Percentiles rank a stretch among this genome's conserved stretches.
Evolutionary conservation across 2,329 filamentous ascomycete genomes (phyloP).

Genomic region (Hymenoscyphus repandus): DNA sequence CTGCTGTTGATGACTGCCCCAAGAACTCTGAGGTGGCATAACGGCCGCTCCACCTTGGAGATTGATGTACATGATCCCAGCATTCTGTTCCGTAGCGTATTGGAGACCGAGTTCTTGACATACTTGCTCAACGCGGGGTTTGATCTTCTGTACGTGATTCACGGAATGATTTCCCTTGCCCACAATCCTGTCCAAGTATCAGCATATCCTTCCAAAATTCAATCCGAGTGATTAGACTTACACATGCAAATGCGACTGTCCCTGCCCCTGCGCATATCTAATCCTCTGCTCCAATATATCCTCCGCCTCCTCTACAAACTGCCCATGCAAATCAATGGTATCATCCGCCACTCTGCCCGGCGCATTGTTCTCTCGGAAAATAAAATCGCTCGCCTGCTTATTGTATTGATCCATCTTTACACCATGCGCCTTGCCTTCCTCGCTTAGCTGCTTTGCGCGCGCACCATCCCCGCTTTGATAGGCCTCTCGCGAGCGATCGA

Average conservation of each 20-base stretch:
- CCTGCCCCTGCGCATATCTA: slow-evolving; percentile 64
- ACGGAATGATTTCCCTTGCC: slow-evolving; percentile 88
- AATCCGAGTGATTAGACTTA: slow-evolving; percentile 32
- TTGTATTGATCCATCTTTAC: slow-evolving; percentile 84
- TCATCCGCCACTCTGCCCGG: slow-evolving; percentile 67
- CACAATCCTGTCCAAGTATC: slow-evolving; percentile 58
- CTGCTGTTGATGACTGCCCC: slow-evolving; percentile 37
- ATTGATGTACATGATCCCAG: slow-evolving; percentile 83
- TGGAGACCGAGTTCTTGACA: slow-evolving; percentile 78
- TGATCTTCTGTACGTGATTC: slow-evolving; percentile 85
- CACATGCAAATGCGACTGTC: slow-evolving; percentile 82
- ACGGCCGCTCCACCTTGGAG: slow-evolving; percentile 65
- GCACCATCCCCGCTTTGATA: slow-evolving; percentile 81
- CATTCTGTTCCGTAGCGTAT: slow-evolving; percentile 82
- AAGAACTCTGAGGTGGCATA: slow-evolving; percentile 41
- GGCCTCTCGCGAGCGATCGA: slow-evolving; percentile 70
- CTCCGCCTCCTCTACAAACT: slow-evolving; percentile 93
- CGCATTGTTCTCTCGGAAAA: slow-evolving; percentile 93
- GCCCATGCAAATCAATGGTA: slow-evolving; percentile 90
- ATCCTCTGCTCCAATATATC: slow-evolving; percentile 84
- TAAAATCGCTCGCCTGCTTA: slow-evolving; percentile 84
- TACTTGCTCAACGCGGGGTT: slow-evolving; percentile 85
- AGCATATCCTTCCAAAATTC: not conserved
- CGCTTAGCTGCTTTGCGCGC: slow-evolving; percentile 74
- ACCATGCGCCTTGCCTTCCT: slow-evolving; percentile 80